Percentiles rank a stretch among this genome's conserved stretches.
Conservation (phyloP, 2,329 filamentous ascomycete genomes). For the Stemphylium beticola region DNA sequence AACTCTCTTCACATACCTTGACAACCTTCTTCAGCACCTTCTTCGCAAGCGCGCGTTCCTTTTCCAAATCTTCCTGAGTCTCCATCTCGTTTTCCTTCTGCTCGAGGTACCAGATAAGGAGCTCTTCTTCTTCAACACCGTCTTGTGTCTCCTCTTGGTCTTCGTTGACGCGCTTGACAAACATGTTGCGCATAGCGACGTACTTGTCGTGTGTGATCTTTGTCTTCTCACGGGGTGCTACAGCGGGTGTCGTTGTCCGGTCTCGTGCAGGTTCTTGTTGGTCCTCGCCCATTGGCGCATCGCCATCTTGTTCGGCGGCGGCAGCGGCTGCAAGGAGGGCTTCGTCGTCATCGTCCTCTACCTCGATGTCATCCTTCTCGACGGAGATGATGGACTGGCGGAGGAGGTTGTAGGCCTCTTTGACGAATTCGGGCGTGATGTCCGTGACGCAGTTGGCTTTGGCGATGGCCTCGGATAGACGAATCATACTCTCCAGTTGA, state of each 20-base stretch:
- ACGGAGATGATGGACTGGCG: constrained; percentile 96
- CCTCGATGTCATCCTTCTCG: constrained; percentile 95
- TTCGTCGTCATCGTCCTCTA: constrained; percentile 80
- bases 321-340: constrained; percentile 61
- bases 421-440: constrained; percentile 81
- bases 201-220: constrained; percentile 97
- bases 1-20: constrained; percentile 67
- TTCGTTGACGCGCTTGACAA: constrained; percentile 82
- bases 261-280: constrained; percentile 46
- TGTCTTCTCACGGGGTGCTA: constrained; percentile 65
- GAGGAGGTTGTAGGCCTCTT: constrained; percentile 89
- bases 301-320: constrained; percentile 53
- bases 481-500: constrained; percentile 94
- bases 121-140: constrained; percentile 81
- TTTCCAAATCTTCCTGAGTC: constrained; percentile 79
- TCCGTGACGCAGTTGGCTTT: constrained; percentile 97
- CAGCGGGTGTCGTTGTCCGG: constrained; percentile 47
- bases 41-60: constrained; percentile 72
- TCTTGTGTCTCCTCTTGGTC: constrained; percentile 79
- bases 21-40: constrained; percentile 97
- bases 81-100: constrained; percentile 84
- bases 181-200: constrained; percentile 83
- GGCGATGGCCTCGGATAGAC: constrained; percentile 94
- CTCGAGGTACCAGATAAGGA: constrained; percentile 91
- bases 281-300: constrained; percentile 39